phyloP scores from a whole-genome alignment of 2,329 filamentous ascomycete species.

The Hysterium pulicare region DNA sequence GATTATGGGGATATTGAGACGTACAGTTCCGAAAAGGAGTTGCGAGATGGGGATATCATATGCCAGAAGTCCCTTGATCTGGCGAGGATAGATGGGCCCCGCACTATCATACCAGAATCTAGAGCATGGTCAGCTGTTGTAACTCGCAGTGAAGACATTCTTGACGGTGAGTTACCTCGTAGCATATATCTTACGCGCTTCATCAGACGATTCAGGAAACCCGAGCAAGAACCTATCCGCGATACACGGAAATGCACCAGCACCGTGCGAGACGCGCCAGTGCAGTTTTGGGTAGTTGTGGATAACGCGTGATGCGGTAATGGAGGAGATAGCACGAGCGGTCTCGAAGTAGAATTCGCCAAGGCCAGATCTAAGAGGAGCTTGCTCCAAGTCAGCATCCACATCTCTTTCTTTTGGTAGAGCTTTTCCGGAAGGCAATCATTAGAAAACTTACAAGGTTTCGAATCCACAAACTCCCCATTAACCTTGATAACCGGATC shows the following conservation, averaged over 20 bases:
- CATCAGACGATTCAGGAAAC: conserved; percentile 22
- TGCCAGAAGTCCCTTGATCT: conserved; percentile 33
- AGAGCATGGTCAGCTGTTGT: neutral
- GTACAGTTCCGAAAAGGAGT: conserved; percentile 37
- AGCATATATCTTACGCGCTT: conserved; percentile 26
- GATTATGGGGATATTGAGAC: conserved; percentile 10
- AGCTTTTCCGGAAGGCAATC: no score
- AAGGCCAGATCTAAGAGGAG: conserved; percentile 31
- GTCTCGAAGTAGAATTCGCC: conserved; percentile 40
- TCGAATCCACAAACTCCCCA: conserved; percentile 22
- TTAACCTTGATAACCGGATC: conserved; percentile 30
- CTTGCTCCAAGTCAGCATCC: conserved; percentile 10
- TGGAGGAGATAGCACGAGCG: conserved; percentile 31
- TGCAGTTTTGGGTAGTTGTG: conserved; percentile 28
- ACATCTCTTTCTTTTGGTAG: no score
- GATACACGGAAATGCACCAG: conserved; percentile 36
- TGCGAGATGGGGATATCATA: conserved; percentile 28
- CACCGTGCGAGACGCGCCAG: conserved; percentile 34
- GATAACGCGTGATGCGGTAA: conserved; percentile 28
- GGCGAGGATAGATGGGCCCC: conserved; percentile 35
- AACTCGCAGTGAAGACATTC: neutral
- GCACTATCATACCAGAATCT: conserved; percentile 38
- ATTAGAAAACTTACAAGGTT: conserved; percentile 31
- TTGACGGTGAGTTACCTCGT: conserved; percentile 8
- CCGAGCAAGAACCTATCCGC: conserved; percentile 33